Evolutionary conservation across 352 stramenopile species (phyloP).

Genomic region (Pythium brachiatum): DNA sequence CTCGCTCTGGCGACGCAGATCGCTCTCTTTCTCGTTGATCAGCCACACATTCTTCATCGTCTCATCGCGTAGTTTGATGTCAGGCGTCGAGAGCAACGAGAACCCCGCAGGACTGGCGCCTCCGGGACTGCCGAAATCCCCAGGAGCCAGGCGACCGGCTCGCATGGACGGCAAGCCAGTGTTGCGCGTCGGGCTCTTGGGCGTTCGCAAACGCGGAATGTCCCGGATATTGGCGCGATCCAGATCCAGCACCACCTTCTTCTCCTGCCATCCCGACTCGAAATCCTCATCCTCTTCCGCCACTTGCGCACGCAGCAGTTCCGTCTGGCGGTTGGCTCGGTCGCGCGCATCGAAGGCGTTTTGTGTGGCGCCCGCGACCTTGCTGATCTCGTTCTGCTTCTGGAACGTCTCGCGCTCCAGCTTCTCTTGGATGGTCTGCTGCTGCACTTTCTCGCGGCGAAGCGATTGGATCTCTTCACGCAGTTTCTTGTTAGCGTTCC

Average conservation of each 20-base stretch:
- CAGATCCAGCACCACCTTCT: conserved; percentile 79
- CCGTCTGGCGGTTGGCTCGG: conserved; percentile 78
- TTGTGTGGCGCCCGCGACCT: conserved; percentile 75
- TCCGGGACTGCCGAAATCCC: conserved; percentile 17
- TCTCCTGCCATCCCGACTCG: conserved; percentile 82
- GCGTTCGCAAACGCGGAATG: conserved; percentile 58
- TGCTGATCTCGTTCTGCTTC: conserved; percentile 79
- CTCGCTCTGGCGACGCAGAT: conserved; percentile 71
- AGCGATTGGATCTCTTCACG: conserved; percentile 78
- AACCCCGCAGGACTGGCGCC: conserved; percentile 33
- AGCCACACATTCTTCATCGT: conserved; percentile 75
- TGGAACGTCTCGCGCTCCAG: conserved; percentile 82
- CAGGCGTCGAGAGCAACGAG: conserved; percentile 58
- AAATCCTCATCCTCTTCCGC: conserved; percentile 83
- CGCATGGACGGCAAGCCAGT: conserved; percentile 15
- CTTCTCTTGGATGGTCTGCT: conserved; percentile 73
- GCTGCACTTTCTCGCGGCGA: conserved; percentile 76
- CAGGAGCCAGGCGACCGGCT: not conserved
- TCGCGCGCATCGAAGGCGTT: conserved; percentile 79
- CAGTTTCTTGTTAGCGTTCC: conserved; percentile 79
- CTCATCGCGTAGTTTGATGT: conserved; percentile 72
- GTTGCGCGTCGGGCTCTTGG: conserved; percentile 50
- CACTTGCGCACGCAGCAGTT: conserved; percentile 67
- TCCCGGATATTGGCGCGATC: conserved; percentile 80
- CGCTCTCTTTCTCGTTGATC: conserved; percentile 72